Base-by-base conservation (phyloP, 1,284 basidiomycete species). In the Ganoderma lucidum region DNA sequence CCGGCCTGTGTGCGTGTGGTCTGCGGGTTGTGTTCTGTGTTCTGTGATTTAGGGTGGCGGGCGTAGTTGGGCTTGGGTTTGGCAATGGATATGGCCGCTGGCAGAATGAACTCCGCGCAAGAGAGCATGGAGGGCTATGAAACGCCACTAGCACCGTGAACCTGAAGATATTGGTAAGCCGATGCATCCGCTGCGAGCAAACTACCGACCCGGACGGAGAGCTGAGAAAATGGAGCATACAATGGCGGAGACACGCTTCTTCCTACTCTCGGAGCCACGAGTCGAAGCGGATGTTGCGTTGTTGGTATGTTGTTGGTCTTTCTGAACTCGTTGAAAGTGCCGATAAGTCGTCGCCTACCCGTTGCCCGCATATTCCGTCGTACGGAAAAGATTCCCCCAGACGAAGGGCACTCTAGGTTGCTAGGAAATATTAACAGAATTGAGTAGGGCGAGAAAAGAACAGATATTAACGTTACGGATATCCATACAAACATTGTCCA, bases 381-480 rank as follows among this genome's bases (percentile, higher is more conserved):
- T 48, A n/a, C n/a, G 23, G 23, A 23, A 48, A 23, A 48, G 45
- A 10, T 9, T 48, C 8, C n/a, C 23, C n/a, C 45, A 4, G 45
- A 23, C 6, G 23, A 3, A 17, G 17, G 56, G 12, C 35, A 8
- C 6, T 37, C 32, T 58, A 8, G 56, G 19, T 35, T 17, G 6
- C 32, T 37, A 17, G 12, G 56, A n/a, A 42, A 44, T n/a, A 35
- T 61, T 17, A 28, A 61, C 39, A 14, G 42, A 61, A 8, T 28
- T 42, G 59, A 30, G n/a, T 61, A 35, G 56, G 12, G 41, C 9
- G 23, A 44, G 39, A 30, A n/a, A 44, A 42, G 17, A 59, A 51
- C 37, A 66, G 17, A 37, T 48, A 68, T 71, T 70, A 73, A 73
- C 63, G 59, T 71, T 73, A 73, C 66, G 64, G 56, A 68, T 71